These are phyloP conservation scores for Sparassis latifolia DNA, from an alignment of 1,284 basidiomycete species.

Conservation along the genomic window DNA sequence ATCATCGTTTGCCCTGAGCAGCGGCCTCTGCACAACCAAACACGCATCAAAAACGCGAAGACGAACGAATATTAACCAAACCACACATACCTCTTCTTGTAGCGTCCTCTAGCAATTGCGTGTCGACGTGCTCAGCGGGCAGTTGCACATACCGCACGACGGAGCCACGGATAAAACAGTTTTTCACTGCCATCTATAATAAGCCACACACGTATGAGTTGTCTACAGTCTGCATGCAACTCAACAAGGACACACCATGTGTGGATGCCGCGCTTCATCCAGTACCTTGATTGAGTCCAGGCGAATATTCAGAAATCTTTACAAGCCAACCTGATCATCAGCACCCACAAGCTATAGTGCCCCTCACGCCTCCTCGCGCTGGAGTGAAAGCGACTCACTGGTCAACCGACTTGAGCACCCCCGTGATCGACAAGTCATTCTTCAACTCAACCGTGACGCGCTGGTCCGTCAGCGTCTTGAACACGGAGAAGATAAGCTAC, in stretches of 20 bases:
- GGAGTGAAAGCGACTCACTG: conserved; percentile 56
- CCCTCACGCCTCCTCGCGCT: too few species aligned
- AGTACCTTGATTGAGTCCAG: conserved; percentile 91
- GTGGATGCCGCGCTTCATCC: conserved; percentile 91
- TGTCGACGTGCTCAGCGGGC: conserved; percentile 90
- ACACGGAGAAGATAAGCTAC: conserved; percentile 94
- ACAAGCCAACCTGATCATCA: neutral
- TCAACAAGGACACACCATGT: conserved; percentile 69
- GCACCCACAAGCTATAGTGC: neutral
- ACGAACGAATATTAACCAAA: conserved; percentile 1
- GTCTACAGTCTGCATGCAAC: neutral
- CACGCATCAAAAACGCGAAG: neutral
- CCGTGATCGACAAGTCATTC: conserved; percentile 97
- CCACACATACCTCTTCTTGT: conserved; percentile 78
- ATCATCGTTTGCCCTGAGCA: conserved; percentile 6
- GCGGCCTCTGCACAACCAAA: conserved; percentile 5
- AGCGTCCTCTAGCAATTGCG: conserved; percentile 94
- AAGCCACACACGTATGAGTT: neutral
- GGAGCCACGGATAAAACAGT: conserved; percentile 97
- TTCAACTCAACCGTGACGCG: conserved; percentile 97
- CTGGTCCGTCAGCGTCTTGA: conserved; percentile 98
- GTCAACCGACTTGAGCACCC: conserved; percentile 95
- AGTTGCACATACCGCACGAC: conserved; percentile 97
- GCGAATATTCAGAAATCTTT: conserved; percentile 93
- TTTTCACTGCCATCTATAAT: conserved; percentile 93